Evolutionary conservation across 148 eudicot species (phyloP).

Genomic region (Polygonum aviculare): DNA sequence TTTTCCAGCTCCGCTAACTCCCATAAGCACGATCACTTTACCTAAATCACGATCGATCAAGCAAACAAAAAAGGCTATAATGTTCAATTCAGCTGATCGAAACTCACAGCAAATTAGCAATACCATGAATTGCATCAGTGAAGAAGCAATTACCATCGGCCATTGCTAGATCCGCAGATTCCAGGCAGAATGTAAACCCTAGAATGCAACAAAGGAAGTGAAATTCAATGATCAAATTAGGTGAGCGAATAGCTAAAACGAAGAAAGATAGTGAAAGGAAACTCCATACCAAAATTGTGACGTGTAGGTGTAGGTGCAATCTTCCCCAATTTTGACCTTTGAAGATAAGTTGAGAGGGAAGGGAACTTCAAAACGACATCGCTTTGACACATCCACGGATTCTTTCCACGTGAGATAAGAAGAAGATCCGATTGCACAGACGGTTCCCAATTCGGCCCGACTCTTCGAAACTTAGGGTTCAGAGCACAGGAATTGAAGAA

Average conservation of each 20-base stretch:
- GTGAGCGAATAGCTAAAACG: not conserved
- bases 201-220: not conserved
- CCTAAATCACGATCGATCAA: constrained; percentile 24
- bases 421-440: not conserved
- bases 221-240: not conserved
- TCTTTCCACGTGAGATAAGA: not conserved
- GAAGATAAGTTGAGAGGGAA: not conserved
- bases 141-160: not conserved
- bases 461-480: not conserved
- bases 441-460: not conserved
- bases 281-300: not conserved
- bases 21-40: constrained; percentile 61
- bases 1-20: constrained; percentile 93
- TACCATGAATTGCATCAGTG: not conserved
- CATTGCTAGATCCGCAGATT: not conserved
- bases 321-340: not conserved
- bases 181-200: not conserved
- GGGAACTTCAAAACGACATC: not conserved
- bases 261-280: not conserved
- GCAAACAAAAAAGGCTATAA: not conserved
- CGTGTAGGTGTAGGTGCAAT: not conserved
- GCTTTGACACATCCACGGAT: not conserved
- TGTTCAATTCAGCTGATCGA: not conserved
- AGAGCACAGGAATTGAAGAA: not conserved
- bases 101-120: not conserved